Evolutionary conservation across 2,329 filamentous ascomycete species (phyloP).

Genomic region (Paramyrothecium roridum): DNA sequence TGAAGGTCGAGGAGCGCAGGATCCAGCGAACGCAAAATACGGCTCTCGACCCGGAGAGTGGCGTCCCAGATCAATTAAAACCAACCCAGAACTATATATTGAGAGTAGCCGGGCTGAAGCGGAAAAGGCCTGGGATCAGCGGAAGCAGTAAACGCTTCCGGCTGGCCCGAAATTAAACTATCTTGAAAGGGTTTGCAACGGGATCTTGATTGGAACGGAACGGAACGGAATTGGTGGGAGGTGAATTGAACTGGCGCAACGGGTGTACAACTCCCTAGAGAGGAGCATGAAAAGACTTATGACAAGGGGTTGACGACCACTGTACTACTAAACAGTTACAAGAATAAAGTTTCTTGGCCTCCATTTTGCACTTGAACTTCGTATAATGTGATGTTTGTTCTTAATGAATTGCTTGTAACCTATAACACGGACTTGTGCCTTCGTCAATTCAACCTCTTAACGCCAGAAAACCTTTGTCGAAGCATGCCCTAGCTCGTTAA

Average conservation of each 20-base stretch:
- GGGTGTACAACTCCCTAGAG: conserved; percentile 1
- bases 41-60: conserved; percentile 18
- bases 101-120: conserved; percentile 16
- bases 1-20: conserved; percentile 39
- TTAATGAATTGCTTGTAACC: neutral
- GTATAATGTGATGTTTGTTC: neutral
- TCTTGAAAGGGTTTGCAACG: conserved; percentile 1
- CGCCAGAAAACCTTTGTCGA: neutral
- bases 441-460: neutral
- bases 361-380: neutral
- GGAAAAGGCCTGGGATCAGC: conserved; percentile 10
- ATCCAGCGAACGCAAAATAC: conserved; percentile 17
- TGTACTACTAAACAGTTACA: neutral
- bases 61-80: conserved; percentile 16
- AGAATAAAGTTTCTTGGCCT: neutral
- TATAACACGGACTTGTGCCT: too few relatives aligned
- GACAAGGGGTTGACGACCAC: neutral
- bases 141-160: conserved; percentile 13
- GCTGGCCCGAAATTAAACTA: conserved; percentile 12
- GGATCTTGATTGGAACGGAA: conserved; percentile 2
- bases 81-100: conserved; percentile 17
- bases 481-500: neutral
- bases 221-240: conserved; percentile 10
- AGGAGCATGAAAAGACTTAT: neutral
- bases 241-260: neutral